phyloP scores from a whole-genome alignment of 2,329 filamentous ascomycete genomes.

The Fusarium aywerte region DNA sequence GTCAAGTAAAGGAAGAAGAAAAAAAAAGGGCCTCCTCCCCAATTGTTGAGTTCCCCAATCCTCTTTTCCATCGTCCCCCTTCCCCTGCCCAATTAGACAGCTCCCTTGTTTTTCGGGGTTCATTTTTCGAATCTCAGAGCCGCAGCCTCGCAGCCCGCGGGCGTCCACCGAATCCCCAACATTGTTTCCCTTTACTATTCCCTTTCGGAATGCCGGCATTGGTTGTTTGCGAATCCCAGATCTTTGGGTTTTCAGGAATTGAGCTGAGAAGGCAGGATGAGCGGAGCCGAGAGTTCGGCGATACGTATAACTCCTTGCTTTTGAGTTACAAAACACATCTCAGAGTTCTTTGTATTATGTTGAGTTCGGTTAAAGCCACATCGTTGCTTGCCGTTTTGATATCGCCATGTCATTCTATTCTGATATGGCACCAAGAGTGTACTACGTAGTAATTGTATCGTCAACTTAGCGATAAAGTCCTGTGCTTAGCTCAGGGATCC shows the following conservation, averaged over 20 bases:
- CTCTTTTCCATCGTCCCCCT: not conserved
- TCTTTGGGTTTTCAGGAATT: not conserved
- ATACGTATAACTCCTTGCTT: slow-evolving; percentile 2
- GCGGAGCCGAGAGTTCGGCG: slow-evolving; percentile 27
- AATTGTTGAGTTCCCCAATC: slow-evolving; percentile 49
- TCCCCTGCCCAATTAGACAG: slow-evolving; percentile 37
- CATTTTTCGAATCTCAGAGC: slow-evolving; percentile 25
- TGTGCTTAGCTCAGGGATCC: not conserved
- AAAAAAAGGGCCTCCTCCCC: slow-evolving; percentile 42
- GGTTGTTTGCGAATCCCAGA: not conserved
- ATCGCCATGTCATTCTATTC: not conserved
- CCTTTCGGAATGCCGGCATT: slow-evolving; percentile 10
- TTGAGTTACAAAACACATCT: not conserved
- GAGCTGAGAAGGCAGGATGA: not conserved
- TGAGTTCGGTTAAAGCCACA: not conserved
- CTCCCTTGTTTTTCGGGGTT: slow-evolving; percentile 11
- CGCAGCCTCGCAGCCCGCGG: slow-evolving; percentile 41
- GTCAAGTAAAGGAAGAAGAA: not conserved
- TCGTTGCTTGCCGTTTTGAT: not conserved
- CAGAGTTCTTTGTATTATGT: not conserved
- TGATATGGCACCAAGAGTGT: not conserved
- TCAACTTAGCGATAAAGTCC: not conserved
- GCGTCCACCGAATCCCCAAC: slow-evolving; percentile 45
- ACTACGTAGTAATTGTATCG: not conserved
- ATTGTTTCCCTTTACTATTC: slow-evolving; percentile 14